These are phyloP conservation scores for Phytophthora ramorum DNA, from an alignment of 352 stramenopile genomes.

Conservation along the genomic window DNA sequence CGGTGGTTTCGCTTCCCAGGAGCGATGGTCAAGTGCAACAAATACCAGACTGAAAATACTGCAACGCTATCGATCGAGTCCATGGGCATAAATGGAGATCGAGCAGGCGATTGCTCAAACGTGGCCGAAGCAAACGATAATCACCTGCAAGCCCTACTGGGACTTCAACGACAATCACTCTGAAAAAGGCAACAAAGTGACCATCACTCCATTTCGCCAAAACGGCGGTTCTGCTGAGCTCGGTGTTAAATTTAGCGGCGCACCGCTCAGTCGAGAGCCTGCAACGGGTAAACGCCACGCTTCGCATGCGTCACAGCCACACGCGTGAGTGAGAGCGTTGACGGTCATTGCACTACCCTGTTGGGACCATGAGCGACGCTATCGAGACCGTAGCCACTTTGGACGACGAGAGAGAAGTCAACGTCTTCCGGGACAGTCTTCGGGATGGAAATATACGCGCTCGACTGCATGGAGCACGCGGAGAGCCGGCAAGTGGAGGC, in stretches of 20 bases:
- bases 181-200: conserved; percentile 28
- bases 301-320: conserved; percentile 17
- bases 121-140: too few species aligned
- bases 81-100: too few species aligned
- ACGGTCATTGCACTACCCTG: conserved; percentile 2
- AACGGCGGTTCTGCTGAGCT: background rate
- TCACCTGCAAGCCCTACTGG: background rate
- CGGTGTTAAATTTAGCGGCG: conserved; percentile 21
- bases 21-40: conserved; percentile 1
- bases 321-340: background rate
- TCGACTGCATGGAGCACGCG: conserved; percentile 50
- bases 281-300: conserved; percentile 8
- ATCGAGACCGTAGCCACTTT: conserved; percentile 7
- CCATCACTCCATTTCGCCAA: conserved; percentile 16
- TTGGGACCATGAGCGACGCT: conserved; percentile 22
- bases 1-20: conserved; percentile 15
- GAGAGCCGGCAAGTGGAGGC: conserved; percentile 55
- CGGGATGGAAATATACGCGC: conserved; percentile 66
- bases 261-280: background rate
- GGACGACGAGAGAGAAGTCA: conserved; percentile 28
- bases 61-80: background rate
- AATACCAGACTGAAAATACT: background rate
- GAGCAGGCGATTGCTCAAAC: too few species aligned
- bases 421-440: conserved; percentile 64
- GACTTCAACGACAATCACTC: conserved; percentile 1